These are phyloP conservation scores for Lavandula angustifolia DNA, from an alignment of 257 asterid genomes.

Conservation along the genomic window DNA sequence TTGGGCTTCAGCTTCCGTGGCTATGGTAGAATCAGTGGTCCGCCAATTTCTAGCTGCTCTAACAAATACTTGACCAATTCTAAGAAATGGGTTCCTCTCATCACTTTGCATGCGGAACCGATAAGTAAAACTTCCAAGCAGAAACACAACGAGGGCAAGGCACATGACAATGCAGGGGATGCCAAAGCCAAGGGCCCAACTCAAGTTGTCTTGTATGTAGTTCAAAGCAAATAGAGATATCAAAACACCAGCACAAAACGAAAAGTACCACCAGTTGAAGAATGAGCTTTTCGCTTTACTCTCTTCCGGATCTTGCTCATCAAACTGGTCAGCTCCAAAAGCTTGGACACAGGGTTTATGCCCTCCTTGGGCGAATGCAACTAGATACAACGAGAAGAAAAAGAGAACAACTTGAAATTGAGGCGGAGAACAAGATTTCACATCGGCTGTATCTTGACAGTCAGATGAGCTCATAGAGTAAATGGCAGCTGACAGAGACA, in stretches of 20 bases:
- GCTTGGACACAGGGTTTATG: conserved; percentile 79
- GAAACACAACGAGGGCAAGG: conserved; percentile 50
- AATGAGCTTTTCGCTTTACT: conserved; percentile 68
- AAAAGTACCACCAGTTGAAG: conserved; percentile 77
- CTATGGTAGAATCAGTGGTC: conserved; percentile 32
- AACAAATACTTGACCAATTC: conserved; percentile 57
- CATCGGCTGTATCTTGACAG: conserved; percentile 34
- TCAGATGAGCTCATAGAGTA: conserved; percentile 35
- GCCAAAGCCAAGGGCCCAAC: conserved; percentile 83
- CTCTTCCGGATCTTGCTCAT: conserved; percentile 53
- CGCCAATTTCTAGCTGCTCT: conserved; percentile 52
- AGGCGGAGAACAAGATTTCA: conserved; percentile 46
- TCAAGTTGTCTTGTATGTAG: conserved; percentile 67
- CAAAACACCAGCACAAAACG: conserved; percentile 44
- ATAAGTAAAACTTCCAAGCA: conserved; percentile 58
- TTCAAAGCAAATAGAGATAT: conserved; percentile 43
- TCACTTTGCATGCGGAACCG: conserved; percentile 43
- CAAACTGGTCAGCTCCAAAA: conserved; percentile 78
- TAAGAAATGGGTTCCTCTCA: conserved; percentile 46
- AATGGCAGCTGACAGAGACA: conserved; percentile 50
- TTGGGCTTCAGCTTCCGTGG: conserved; percentile 45
- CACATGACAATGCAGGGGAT: conserved; percentile 64
- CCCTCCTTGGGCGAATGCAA: conserved; percentile 72
- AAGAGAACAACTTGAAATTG: conserved; percentile 44
- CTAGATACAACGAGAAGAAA: conserved; percentile 57